A percentile compares a stretch with the other conserved stretches of the same genome.
These are phyloP conservation scores for Microbotryomycetes sp. DNA, from an alignment of 1,284 basidiomycete species.

Conservation along the genomic window DNA sequence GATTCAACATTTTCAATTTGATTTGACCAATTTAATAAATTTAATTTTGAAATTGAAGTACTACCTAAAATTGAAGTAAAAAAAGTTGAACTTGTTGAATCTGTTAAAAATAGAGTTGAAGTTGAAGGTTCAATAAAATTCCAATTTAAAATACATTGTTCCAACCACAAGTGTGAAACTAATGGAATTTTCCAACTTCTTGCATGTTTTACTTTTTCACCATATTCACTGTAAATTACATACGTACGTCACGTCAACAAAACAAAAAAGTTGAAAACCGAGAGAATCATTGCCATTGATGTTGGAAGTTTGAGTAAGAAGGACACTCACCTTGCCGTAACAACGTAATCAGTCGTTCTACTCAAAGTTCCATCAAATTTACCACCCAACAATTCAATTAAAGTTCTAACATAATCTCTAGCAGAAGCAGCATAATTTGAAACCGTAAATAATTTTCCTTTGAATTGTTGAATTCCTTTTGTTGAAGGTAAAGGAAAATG, in stretches of 20 bases:
- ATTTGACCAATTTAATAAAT: conserved; percentile 20
- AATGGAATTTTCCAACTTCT: conserved; percentile 72
- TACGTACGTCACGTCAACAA: too few species aligned
- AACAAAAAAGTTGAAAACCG: neutral
- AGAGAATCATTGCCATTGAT: neutral
- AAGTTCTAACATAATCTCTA: conserved; percentile 74
- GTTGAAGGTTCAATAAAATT: conserved; percentile 34
- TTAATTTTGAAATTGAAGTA: conserved; percentile 5
- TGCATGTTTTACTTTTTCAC: conserved; percentile 69
- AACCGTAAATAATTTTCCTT: conserved; percentile 52
- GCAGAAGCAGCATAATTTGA: conserved; percentile 80
- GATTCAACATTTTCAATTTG: conserved; percentile 5
- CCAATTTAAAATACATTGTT: conserved; percentile 78
- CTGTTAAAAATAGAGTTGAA: neutral
- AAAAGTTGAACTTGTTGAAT: neutral
- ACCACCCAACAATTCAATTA: conserved; percentile 69
- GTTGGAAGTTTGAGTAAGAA: neutral
- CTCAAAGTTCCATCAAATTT: conserved; percentile 72
- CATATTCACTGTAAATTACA: conserved; percentile 57
- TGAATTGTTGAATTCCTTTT: conserved; percentile 11
- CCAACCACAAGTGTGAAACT: conserved; percentile 82
- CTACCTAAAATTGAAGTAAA: conserved; percentile 22
- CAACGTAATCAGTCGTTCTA: conserved; percentile 59
- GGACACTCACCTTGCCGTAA: conserved; percentile 68
- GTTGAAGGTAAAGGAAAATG: conserved; percentile 52